Evolutionary conservation across 805 yeast genomes (phyloP).

Genomic region (Candida qinlingensis): DNA sequence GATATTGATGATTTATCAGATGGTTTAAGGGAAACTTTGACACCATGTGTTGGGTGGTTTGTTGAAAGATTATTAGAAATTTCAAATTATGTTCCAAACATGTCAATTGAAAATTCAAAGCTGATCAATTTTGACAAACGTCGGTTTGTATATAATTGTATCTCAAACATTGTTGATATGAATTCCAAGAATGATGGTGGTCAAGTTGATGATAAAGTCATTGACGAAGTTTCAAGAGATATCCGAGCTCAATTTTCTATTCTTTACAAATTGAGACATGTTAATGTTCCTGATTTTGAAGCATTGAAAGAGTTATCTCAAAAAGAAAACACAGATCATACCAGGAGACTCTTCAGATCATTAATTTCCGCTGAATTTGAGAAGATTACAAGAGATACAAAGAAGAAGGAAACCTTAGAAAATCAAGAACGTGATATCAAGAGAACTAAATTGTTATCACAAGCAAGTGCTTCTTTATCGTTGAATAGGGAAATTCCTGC

Average conservation of each 20-base stretch:
- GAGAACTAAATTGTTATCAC: conserved; percentile 28
- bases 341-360: conserved; percentile 38
- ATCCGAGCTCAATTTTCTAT: conserved; percentile 41
- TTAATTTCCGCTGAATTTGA: conserved; percentile 45
- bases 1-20: conserved; percentile 29
- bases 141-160: conserved; percentile 58
- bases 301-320: conserved; percentile 37
- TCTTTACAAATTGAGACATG: conserved; percentile 35
- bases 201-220: conserved; percentile 30
- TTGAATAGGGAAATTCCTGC: conserved; percentile 10
- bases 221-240: conserved; percentile 13
- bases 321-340: conserved; percentile 36
- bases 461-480: conserved; percentile 20
- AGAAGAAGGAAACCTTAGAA: conserved; percentile 36
- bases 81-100: conserved; percentile 73
- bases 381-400: conserved; percentile 46
- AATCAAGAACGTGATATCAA: conserved; percentile 32
- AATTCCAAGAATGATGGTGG: conserved; percentile 17
- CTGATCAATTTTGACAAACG: conserved; percentile 84
- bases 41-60: conserved; percentile 92
- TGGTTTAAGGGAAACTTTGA: conserved; percentile 39
- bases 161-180: conserved; percentile 48
- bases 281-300: conserved; percentile 30
- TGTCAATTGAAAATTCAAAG: conserved; percentile 56
- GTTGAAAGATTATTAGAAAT: conserved; percentile 73